These are phyloP conservation scores for Tuber aestivum DNA, from an alignment of 495 filamentous ascomycete species.

Conservation along the genomic window DNA sequence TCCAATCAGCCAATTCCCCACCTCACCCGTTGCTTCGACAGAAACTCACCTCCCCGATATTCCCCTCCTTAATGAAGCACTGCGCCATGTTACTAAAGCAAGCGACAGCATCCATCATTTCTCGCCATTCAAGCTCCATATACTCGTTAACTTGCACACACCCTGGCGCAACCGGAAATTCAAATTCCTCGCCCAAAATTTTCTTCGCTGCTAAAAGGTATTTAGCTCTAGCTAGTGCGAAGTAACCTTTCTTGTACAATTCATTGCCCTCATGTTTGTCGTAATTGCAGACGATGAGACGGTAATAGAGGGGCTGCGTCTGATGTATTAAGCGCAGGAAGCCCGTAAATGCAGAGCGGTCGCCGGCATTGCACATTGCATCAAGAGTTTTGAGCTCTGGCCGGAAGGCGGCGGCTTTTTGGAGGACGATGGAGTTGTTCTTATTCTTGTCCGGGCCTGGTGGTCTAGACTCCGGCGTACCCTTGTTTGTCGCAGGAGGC, in stretches of 20 bases:
- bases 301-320: constrained; percentile 31
- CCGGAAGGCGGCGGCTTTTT: constrained; percentile 27
- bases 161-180: constrained; percentile 19
- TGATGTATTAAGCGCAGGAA: constrained; percentile 25
- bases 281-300: constrained; percentile 29
- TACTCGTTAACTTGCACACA: constrained; percentile 15
- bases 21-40: not conserved
- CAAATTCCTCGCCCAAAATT: constrained; percentile 28
- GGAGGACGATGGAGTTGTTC: not conserved
- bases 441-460: not conserved
- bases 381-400: constrained; percentile 26
- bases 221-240: constrained; percentile 23
- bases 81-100: constrained; percentile 39
- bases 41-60: constrained; percentile 28
- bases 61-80: constrained; percentile 30
- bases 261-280: constrained; percentile 32
- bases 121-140: constrained; percentile 33
- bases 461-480: not conserved
- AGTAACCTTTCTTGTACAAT: constrained; percentile 26
- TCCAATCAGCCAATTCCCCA: constrained; percentile 4
- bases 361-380: constrained; percentile 3
- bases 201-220: constrained; percentile 26
- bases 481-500: not conserved
- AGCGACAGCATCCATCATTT: constrained; percentile 36
- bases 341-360: constrained; percentile 15